Evolutionary conservation across 2,329 filamentous ascomycete species (phyloP), one percentile per base, ranked within the genome.

Genomic region (Polychaeton citri): DNA sequence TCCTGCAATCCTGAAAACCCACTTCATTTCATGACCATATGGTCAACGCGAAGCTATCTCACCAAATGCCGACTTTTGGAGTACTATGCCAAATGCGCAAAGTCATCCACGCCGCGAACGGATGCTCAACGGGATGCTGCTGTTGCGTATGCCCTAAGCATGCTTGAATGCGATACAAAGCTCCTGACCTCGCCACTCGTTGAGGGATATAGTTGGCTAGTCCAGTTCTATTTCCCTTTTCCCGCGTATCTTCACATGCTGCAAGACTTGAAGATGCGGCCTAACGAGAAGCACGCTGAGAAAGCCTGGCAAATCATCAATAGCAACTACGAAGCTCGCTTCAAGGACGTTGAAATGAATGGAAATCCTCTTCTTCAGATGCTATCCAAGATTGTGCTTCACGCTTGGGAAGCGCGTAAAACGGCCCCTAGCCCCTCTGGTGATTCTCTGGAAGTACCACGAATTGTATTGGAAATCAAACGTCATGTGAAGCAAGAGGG

Each of bases 371-470:
- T 61, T 16, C 54, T 52, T 32, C 47, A 45, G 13, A 43, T 60
- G 1, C 74, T 80, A 41, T 68, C 69, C 1, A 61, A 62, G 15
- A 62, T 72, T 13, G 71, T 80, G 28, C 55, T 79, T 38, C 76
- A 74, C 46, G 74, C 74, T 0, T 80, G 76, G 76, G 67, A 71
- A 30, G 70, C 69, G n/a, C n/a, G n/a, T n/a, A n/a, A n/a, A n/a
- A n/a, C n/a, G n/a, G n/a, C n/a, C n/a, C n/a, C n/a, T n/a, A n/a
- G n/a, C n/a, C n/a, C n/a, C n/a, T n/a, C n/a, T n/a, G n/a, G n/a
- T n/a, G n/a, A n/a, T n/a, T n/a, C 37, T 5, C 37, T 20, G n/a
- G n/a, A n/a, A n/a, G n/a, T n/a, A n/a, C n/a, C n/a, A n/a, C n/a
- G n/a, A n/a, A n/a, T n/a, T n/a, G n/a, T n/a, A n/a, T n/a, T n/a